Base-by-base conservation (phyloP, 257 asterid genomes). In the Leptodermis oblonga region DNA sequence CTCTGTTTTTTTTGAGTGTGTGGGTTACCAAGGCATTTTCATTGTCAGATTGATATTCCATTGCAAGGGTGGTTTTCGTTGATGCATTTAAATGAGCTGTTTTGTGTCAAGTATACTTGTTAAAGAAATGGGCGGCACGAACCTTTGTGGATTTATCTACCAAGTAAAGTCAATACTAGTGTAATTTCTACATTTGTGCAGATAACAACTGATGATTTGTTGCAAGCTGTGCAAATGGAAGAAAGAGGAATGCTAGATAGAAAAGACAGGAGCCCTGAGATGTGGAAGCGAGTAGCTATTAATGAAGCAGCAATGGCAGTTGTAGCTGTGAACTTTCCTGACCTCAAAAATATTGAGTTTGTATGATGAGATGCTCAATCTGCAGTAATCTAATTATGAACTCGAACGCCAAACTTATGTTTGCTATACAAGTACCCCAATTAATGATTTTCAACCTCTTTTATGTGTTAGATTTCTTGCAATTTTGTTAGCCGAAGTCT, bases 221-320 rank as follows among this genome's bases (percentile, higher is more conserved):
- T 94, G 76, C 99, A 91, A 94, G 97, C 99, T 76, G 99, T 96
- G 42, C 96, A 94, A 87, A 85, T 94, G 75, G 99, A 94, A 86
- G 97, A 94, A 80, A 76, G 88, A 66, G 97, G 99, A 67, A 81
- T 86, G 95, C 86, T 87, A 60, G 97, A 91, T 65, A 87, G 84
- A 73, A 94, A 83, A 87, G 97, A 89, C 70, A 89, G 97, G 84
- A 89, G 96, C 85, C 87, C 87, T 18, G 96, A 85, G 71, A 83
- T 55, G 70, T 91, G 97, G 99, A 94, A 82, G 88, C 99, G 87
- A 83, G 88, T 91, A 39, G 99, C 97, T 70, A 78, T 91, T 58
- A 91, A 89, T 77, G 96, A 91, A 84, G 96, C 99, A 68, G 86
- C 97, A 52, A 85, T 87, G 95, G 96, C 96, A 64, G 86, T 86